phyloP scores from a whole-genome alignment of 371 early-diverging fungal species.

The Umbelopsis sp. region DNA sequence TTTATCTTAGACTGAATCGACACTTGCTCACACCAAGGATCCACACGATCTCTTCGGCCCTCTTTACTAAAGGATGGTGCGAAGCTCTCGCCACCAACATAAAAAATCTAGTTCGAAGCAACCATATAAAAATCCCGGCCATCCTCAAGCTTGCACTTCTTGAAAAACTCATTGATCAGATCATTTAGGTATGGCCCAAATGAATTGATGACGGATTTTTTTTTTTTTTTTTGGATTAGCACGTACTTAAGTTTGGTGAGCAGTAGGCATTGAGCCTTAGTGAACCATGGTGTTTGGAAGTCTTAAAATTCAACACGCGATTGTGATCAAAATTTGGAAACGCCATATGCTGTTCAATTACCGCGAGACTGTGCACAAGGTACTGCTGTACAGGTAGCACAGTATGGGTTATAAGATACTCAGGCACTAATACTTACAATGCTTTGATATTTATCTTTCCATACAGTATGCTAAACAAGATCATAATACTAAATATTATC shows the following conservation, averaged over 20 bases:
- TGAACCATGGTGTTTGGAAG: not conserved
- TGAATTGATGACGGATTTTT: not conserved
- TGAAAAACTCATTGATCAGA: not conserved
- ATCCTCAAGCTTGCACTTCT: not conserved
- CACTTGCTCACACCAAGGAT: not conserved
- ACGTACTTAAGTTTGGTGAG: not conserved
- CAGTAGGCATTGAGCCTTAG: not conserved
- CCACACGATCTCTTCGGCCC: not conserved
- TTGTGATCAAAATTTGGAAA: not conserved
- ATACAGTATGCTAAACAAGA: no score
- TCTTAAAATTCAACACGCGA: not conserved
- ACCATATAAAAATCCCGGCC: not conserved
- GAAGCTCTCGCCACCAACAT: not conserved
- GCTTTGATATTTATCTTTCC: no score
- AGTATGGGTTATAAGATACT: no score
- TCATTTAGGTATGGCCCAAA: not conserved
- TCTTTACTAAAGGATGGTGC: not conserved
- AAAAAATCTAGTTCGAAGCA: not conserved
- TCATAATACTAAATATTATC: no score
- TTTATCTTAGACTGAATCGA: not conserved
- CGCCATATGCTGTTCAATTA: not conserved
- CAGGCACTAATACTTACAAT: no score
- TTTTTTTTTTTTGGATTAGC: not conserved
- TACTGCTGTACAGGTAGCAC: no score
- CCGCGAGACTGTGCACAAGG: no score